These are phyloP conservation scores for Pestalotiopsis fici DNA, from an alignment of 2,329 filamentous ascomycete genomes.

Conservation along the genomic window DNA sequence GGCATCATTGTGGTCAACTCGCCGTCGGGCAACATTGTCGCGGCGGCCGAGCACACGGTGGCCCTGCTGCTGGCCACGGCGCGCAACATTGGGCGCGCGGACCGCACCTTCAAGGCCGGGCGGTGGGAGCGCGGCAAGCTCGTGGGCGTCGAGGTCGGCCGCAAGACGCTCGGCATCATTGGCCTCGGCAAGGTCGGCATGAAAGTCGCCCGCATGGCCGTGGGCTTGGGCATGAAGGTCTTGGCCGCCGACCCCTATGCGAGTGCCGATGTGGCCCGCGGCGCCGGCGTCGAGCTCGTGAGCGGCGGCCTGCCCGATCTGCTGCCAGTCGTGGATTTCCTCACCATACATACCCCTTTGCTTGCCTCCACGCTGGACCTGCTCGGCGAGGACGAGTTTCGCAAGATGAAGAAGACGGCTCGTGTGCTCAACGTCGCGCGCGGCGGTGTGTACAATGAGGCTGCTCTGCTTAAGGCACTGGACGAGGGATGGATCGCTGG, in stretches of 20 bases:
- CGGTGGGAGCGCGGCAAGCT: slow-evolving; percentile 76
- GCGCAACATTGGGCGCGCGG: slow-evolving; percentile 71
- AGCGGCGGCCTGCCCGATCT: slow-evolving; percentile 56
- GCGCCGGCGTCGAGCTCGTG: slow-evolving; percentile 67
- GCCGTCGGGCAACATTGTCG: slow-evolving; percentile 77
- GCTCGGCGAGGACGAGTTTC: slow-evolving; percentile 67
- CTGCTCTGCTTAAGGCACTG: slow-evolving; percentile 68
- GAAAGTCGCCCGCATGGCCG: slow-evolving; percentile 77
- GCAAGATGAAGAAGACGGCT: slow-evolving; percentile 71
- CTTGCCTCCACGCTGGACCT: slow-evolving; percentile 76
- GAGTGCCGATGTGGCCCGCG: slow-evolving; percentile 68
- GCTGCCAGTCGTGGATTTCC: slow-evolving; percentile 69
- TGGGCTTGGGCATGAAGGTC: slow-evolving; percentile 76
- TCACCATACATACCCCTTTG: slow-evolving; percentile 81
- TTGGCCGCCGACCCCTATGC: slow-evolving; percentile 78
- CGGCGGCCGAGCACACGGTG: slow-evolving; percentile 78
- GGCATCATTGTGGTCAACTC: slow-evolving; percentile 82
- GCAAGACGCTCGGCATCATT: slow-evolving; percentile 75
- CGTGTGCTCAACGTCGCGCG: slow-evolving; percentile 78
- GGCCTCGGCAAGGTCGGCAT: slow-evolving; percentile 83
- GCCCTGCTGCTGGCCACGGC: slow-evolving; percentile 74
- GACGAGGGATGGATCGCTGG: slow-evolving; percentile 73
- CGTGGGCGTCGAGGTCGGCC: slow-evolving; percentile 76
- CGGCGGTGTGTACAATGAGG: slow-evolving; percentile 79
- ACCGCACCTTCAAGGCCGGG: slow-evolving; percentile 67